Conservation (phyloP, 108 stramenopile species). For the Schizochytrium sp. region DNA sequence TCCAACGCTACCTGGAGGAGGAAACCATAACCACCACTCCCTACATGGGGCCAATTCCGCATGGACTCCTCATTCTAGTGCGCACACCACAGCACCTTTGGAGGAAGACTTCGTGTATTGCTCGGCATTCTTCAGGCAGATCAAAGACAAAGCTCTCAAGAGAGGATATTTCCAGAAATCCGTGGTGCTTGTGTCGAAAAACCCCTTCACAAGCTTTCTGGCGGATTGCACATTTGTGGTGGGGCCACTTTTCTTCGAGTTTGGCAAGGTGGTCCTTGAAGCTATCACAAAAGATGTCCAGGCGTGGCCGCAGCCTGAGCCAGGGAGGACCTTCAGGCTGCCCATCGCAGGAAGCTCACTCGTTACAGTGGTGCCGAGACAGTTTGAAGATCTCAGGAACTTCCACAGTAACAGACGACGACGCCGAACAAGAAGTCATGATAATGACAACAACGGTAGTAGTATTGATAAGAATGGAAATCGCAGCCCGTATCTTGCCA, state of each 20-base stretch:
- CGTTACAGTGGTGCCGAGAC: background rate
- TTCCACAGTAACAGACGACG: no score
- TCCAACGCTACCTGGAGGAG: no score
- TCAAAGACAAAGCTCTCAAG: conserved; percentile 52
- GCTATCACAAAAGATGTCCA: conserved; percentile 2
- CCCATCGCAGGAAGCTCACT: conserved; percentile 50
- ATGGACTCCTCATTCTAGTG: background rate
- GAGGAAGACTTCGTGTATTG: conserved; percentile 41
- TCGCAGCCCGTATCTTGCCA: no score
- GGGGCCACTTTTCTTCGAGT: conserved; percentile 55
- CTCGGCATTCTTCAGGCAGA: conserved; percentile 41
- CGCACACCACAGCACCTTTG: background rate
- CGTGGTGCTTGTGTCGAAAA: conserved; percentile 30
- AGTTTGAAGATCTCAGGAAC: background rate
- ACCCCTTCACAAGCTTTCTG: conserved; percentile 47
- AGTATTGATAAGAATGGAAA: no score
- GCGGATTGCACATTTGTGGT: conserved; percentile 42
- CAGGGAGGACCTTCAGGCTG: conserved; percentile 37
- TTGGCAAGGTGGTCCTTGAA: conserved; percentile 23
- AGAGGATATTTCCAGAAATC: conserved; percentile 55
- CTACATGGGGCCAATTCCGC: background rate
- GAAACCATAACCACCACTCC: no score
- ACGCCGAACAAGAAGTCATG: no score
- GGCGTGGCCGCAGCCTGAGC: conserved; percentile 14
- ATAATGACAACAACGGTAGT: no score